phyloP scores from a whole-genome alignment of 2,329 filamentous ascomycete genomes.

The Claviceps africana region DNA sequence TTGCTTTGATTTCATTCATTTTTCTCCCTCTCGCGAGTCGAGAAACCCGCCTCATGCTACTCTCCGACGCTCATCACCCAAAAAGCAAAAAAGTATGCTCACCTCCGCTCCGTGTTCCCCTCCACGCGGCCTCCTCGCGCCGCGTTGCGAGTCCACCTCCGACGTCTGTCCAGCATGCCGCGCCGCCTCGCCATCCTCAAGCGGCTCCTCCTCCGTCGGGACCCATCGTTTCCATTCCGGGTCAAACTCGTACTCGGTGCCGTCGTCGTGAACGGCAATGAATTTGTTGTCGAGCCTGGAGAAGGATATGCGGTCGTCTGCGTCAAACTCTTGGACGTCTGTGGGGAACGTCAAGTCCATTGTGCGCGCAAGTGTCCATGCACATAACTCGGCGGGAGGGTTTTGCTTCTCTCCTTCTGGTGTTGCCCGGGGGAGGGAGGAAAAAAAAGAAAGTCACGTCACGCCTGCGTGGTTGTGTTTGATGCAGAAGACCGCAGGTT shows the following conservation, averaged over 20 bases:
- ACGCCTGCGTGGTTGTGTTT: background rate
- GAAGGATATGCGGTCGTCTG: constrained; percentile 72
- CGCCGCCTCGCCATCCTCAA: constrained; percentile 23
- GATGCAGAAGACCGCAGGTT: too few relatives aligned
- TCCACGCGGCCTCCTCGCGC: constrained; percentile 27
- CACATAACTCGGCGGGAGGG: background rate
- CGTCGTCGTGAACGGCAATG: constrained; percentile 72
- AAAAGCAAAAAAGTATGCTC: constrained; percentile 14
- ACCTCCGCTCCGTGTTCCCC: constrained; percentile 26
- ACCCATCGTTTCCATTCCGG: constrained; percentile 59
- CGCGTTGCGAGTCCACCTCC: background rate
- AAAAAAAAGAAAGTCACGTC: too few relatives aligned
- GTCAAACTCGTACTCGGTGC: constrained; percentile 75
- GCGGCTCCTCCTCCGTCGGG: constrained; percentile 37
- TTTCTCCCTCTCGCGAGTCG: too few relatives aligned
- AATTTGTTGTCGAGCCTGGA: constrained; percentile 72
- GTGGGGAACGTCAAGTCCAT: constrained; percentile 36
- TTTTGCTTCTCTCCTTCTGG: background rate
- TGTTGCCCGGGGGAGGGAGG: background rate
- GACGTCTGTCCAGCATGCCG: background rate
- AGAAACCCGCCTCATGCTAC: too few relatives aligned
- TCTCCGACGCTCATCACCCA: too few relatives aligned
- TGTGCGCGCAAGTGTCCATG: background rate
- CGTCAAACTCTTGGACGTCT: constrained; percentile 54
- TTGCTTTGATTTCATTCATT: background rate